A percentile compares a stretch with the other conserved stretches of the same genome.
phyloP scores from a whole-genome alignment of 495 filamentous ascomycete species.

The Parathielavia hyrcaniae region DNA sequence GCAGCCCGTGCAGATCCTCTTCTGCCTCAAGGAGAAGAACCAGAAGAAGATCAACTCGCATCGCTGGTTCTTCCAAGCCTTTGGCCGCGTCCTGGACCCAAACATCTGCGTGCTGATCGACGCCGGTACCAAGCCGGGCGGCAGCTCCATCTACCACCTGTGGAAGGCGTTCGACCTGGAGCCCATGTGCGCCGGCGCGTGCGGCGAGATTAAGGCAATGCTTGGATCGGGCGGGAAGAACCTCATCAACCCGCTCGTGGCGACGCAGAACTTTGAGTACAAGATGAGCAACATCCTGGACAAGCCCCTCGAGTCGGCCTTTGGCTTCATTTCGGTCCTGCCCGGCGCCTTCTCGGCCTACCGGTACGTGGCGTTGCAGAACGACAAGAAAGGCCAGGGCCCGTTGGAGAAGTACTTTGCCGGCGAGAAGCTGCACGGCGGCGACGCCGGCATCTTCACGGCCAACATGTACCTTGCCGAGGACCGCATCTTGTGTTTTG shows the following conservation, averaged over 20 bases:
- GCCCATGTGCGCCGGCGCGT: slow-evolving; percentile 94
- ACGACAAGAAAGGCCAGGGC: slow-evolving; percentile 88
- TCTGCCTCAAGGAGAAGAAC: slow-evolving; percentile 99
- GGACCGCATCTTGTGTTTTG: slow-evolving; percentile 98
- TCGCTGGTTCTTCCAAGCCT: slow-evolving; percentile 98
- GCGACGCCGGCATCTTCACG: slow-evolving; percentile 91
- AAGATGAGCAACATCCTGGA: slow-evolving; percentile 99
- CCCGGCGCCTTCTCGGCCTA: slow-evolving; percentile 98
- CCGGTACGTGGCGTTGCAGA: slow-evolving; percentile 87
- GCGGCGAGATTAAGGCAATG: slow-evolving; percentile 99
- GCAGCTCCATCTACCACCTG: slow-evolving; percentile 88
- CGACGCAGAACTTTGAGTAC: slow-evolving; percentile 99
- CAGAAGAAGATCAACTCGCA: slow-evolving; percentile 99
- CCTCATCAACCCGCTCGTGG: slow-evolving; percentile 87
- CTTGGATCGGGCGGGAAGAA: slow-evolving; percentile 80
- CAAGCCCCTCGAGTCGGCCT: slow-evolving; percentile 94
- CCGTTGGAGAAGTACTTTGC: slow-evolving; percentile 96
- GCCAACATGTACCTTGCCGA: slow-evolving; percentile 99
- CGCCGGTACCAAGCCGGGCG: slow-evolving; percentile 89
- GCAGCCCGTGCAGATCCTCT: slow-evolving; percentile 90
- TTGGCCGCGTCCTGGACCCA: slow-evolving; percentile 84
- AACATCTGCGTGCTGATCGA: slow-evolving; percentile 97
- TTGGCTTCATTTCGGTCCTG: slow-evolving; percentile 95
- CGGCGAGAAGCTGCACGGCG: slow-evolving; percentile 95
- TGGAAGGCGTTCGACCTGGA: slow-evolving; percentile 99